phyloP scores from a whole-genome alignment of 768 basidiomycete species.

The Vararia minispora region DNA sequence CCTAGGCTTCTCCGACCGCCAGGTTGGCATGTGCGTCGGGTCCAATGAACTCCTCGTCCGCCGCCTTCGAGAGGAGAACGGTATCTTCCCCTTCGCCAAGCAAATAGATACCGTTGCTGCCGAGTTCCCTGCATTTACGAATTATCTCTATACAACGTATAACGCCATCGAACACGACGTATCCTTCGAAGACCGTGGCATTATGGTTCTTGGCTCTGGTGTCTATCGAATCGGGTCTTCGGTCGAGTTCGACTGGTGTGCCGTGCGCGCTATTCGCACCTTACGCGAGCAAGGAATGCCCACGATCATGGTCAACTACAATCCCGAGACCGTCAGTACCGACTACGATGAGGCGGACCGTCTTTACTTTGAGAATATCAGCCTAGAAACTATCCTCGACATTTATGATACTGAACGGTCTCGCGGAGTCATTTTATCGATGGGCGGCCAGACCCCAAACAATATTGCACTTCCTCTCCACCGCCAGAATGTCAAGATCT shows the following conservation, averaged over 20 bases:
- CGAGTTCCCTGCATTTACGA: slow-evolving; percentile 97
- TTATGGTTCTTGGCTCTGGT: slow-evolving; percentile 96
- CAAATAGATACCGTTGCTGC: slow-evolving; percentile 99
- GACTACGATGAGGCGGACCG: slow-evolving; percentile 99
- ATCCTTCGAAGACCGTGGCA: slow-evolving; percentile 79
- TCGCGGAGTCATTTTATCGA: slow-evolving; percentile 87
- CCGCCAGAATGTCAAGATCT: slow-evolving; percentile 97
- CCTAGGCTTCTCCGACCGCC: slow-evolving; percentile 91
- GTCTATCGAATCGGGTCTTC: slow-evolving; percentile 99
- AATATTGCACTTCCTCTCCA: slow-evolving; percentile 94
- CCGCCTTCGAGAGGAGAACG: slow-evolving; percentile 72
- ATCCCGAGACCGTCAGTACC: slow-evolving; percentile 97
- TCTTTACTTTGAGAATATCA: slow-evolving; percentile 98
- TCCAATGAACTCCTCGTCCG: slow-evolving; percentile 93
- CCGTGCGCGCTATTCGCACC: slow-evolving; percentile 92
- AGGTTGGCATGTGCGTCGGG: slow-evolving; percentile 71
- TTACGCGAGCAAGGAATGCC: slow-evolving; percentile 89
- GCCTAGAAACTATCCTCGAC: slow-evolving; percentile 90
- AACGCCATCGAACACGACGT: slow-evolving; percentile 94
- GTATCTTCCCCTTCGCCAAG: slow-evolving; percentile 87
- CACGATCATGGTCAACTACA: slow-evolving; percentile 99
- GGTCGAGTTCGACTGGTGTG: slow-evolving; percentile 99
- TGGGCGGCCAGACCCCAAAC: slow-evolving; percentile 98
- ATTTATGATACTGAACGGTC: slow-evolving; percentile 90
- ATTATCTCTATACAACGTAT: slow-evolving; percentile 98